Evolutionary conservation across 2,329 filamentous ascomycete species (phyloP).

Genomic region (Akanthomyces dipterigenus): DNA sequence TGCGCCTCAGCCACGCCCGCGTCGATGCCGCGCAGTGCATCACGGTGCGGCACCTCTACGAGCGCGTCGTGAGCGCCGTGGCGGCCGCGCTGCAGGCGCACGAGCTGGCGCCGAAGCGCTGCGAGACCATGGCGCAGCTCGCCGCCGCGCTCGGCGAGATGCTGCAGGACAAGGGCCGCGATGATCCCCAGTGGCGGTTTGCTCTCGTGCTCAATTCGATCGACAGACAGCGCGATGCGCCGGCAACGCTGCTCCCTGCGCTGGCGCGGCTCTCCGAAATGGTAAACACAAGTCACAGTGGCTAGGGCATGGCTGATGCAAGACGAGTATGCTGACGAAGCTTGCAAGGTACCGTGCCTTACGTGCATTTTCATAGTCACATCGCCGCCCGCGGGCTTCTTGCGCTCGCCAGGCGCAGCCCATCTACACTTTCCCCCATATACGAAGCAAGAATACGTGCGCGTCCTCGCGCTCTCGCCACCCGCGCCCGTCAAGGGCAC

Average conservation of each 20-base stretch:
- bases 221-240: conserved; percentile 74
- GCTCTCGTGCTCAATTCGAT: conserved; percentile 83
- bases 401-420: conserved; percentile 64
- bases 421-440: conserved; percentile 83
- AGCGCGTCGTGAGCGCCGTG: conserved; percentile 58
- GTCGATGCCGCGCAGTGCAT: conserved; percentile 71
- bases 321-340: neutral
- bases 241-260: conserved; percentile 71
- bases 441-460: conserved; percentile 68
- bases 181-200: conserved; percentile 49
- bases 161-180: conserved; percentile 38
- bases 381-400: conserved; percentile 59
- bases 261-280: conserved; percentile 75
- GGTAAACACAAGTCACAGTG: conserved; percentile 35
- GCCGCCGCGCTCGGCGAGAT: conserved; percentile 64
- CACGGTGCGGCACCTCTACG: conserved; percentile 69
- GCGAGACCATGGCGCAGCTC: conserved; percentile 75
- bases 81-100: conserved; percentile 43
- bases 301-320: neutral
- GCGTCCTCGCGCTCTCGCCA: conserved; percentile 59
- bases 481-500: conserved; percentile 42
- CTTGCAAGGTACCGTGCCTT: conserved; percentile 69
- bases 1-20: conserved; percentile 49
- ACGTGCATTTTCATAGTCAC: conserved; percentile 72
- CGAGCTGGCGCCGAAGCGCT: conserved; percentile 49